Conservation (phyloP, 768 basidiomycete species). For the Boletus tylopilopsis region DNA sequence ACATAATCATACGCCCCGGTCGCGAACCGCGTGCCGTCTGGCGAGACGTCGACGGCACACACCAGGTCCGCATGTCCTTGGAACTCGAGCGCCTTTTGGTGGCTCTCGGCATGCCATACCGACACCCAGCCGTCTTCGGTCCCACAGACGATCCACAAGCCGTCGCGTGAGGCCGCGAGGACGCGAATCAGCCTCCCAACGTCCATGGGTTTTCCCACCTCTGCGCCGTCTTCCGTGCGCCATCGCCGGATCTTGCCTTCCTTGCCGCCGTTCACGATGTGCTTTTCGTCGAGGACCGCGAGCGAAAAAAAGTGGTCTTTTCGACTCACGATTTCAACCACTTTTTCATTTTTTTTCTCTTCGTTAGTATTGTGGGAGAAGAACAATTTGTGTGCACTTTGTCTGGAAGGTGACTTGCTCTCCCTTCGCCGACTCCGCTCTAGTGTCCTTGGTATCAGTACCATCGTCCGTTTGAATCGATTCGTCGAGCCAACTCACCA, state of each 20-base stretch:
- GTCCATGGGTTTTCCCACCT: conserved; percentile 1
- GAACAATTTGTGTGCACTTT: too few relatives aligned
- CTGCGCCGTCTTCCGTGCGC: neutral
- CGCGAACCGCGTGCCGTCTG: neutral
- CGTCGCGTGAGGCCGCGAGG: neutral
- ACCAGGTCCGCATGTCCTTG: neutral
- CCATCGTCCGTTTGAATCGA: neutral
- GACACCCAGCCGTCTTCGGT: neutral
- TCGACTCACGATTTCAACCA: neutral
- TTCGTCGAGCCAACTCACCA: too few relatives aligned
- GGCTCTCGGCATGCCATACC: conserved; percentile 2
- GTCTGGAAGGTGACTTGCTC: too few relatives aligned
- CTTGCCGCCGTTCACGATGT: neutral
- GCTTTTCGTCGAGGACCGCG: neutral
- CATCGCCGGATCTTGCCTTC: neutral
- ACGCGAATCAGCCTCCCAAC: neutral
- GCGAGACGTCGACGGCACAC: neutral
- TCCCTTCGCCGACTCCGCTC: too few relatives aligned
- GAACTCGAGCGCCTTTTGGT: neutral
- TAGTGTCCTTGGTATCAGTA: too few relatives aligned
- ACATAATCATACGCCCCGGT: neutral
- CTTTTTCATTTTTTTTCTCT: too few relatives aligned
- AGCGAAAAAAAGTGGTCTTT: neutral
- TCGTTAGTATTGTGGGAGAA: too few relatives aligned
- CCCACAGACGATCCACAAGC: neutral